Conservation (phyloP, 2,329 filamentous ascomycete species). For the Thermomyces lanuginosus region DNA sequence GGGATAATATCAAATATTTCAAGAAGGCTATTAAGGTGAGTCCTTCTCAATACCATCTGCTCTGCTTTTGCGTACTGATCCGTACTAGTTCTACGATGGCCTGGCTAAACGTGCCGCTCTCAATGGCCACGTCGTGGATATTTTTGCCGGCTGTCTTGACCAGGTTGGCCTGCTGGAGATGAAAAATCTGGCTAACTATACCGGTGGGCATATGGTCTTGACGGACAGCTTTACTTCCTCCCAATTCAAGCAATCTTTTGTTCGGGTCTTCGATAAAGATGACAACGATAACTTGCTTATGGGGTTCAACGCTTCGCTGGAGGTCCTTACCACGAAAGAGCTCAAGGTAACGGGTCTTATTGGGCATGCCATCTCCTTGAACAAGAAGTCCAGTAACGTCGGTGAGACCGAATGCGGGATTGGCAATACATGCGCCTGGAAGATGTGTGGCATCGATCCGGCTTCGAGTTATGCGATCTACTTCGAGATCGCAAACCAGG, state of each 20-base stretch:
- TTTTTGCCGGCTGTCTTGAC: slow-evolving; percentile 92
- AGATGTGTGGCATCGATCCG: slow-evolving; percentile 97
- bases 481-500: slow-evolving; percentile 93
- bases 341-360: slow-evolving; percentile 96
- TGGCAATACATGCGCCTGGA: slow-evolving; percentile 97
- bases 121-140: slow-evolving; percentile 93
- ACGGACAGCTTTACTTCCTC: slow-evolving; percentile 97
- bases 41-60: not conserved
- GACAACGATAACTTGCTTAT: slow-evolving; percentile 85
- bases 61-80: too few species aligned
- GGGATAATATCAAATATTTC: slow-evolving; percentile 98
- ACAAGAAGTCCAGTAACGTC: slow-evolving; percentile 94
- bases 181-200: slow-evolving; percentile 92
- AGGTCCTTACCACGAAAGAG: slow-evolving; percentile 94
- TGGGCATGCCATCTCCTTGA: slow-evolving; percentile 86
- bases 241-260: slow-evolving; percentile 98
- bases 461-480: slow-evolving; percentile 88
- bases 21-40: slow-evolving; percentile 91
- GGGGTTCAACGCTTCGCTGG: slow-evolving; percentile 93
- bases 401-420: slow-evolving; percentile 97
- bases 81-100: slow-evolving; percentile 71
- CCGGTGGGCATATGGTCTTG: slow-evolving; percentile 93
- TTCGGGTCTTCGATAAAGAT: slow-evolving; percentile 94
- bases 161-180: slow-evolving; percentile 95
- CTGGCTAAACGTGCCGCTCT: slow-evolving; percentile 87